A percentile compares a stretch with the other conserved stretches of the same genome.
These are phyloP conservation scores for Sclerotinia trifoliorum DNA, from an alignment of 2,329 filamentous ascomycete species.

Conservation along the genomic window DNA sequence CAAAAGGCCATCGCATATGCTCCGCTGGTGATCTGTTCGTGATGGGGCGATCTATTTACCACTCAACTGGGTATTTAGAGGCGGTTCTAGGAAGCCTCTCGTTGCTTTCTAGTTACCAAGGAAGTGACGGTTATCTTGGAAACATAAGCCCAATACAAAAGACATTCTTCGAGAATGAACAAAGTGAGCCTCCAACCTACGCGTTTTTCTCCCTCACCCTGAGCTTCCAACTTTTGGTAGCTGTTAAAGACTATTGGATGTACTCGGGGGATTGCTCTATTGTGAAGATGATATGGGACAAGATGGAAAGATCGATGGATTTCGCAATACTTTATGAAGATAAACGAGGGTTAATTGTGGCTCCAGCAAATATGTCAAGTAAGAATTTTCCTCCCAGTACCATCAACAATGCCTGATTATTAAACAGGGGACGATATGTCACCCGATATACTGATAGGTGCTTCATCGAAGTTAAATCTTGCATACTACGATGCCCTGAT, in stretches of 20 bases:
- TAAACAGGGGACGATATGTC: slow-evolving; percentile 1
- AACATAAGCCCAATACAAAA: slow-evolving; percentile 17
- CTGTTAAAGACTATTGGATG: slow-evolving; percentile 15
- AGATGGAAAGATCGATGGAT: slow-evolving; percentile 5
- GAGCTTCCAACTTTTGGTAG: background rate
- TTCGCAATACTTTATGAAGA: slow-evolving; percentile 10
- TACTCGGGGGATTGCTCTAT: slow-evolving; percentile 34
- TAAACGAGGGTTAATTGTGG: slow-evolving; percentile 1
- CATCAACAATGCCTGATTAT: background rate
- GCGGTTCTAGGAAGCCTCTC: slow-evolving; percentile 7
- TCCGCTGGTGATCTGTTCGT: slow-evolving; percentile 8
- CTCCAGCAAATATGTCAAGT: slow-evolving; percentile 11
- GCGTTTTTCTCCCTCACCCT: slow-evolving; percentile 2
- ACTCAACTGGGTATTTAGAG: slow-evolving; percentile 6
- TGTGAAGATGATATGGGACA: slow-evolving; percentile 51
- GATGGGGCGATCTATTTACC: slow-evolving; percentile 12
- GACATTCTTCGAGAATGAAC: slow-evolving; percentile 6
- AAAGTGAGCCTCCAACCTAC: slow-evolving; percentile 1
- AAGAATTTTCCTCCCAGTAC: background rate
- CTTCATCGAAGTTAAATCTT: slow-evolving; percentile 32
- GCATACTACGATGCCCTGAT: slow-evolving; percentile 31
- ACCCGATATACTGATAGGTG: slow-evolving; percentile 21
- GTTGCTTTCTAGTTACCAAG: slow-evolving; percentile 10
- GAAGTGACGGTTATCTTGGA: background rate
- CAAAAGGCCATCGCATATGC: slow-evolving; percentile 10